Evolutionary conservation across 768 basidiomycete species (phyloP).

Genomic region (Chalciporus sphaerocephalus): DNA sequence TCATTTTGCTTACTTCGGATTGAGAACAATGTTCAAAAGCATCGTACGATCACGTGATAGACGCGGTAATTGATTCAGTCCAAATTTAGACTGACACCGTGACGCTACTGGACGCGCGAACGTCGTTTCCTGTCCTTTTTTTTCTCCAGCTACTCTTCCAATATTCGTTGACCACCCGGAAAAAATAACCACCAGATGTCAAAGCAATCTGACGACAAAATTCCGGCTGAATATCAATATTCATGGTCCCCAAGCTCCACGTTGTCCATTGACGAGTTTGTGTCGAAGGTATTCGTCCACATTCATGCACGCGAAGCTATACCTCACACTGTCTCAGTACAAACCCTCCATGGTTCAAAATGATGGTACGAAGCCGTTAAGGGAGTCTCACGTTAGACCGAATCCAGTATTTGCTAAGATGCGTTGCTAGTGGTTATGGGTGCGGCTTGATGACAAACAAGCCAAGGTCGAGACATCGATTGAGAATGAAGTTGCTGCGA

Average conservation of each 20-base stretch:
- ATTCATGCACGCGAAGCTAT: neutral
- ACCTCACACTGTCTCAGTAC: constrained; percentile 40
- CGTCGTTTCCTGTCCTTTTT: no score
- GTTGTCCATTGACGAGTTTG: constrained; percentile 46
- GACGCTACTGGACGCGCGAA: no score
- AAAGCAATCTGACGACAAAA: constrained; percentile 35
- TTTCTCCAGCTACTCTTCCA: neutral
- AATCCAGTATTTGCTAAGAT: neutral
- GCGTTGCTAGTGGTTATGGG: constrained; percentile 63
- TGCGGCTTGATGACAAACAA: constrained; percentile 21
- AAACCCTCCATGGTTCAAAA: constrained; percentile 76
- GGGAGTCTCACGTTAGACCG: constrained; percentile 18
- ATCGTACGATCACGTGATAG: constrained; percentile 12
- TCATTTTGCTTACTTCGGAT: no score
- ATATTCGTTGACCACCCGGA: no score
- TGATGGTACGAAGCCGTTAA: constrained; percentile 70
- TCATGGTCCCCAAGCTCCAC: constrained; percentile 45
- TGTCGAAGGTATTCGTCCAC: constrained; percentile 43
- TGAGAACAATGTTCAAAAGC: no score
- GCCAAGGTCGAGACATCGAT: neutral
- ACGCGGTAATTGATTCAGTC: neutral
- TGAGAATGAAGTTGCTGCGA: constrained; percentile 29
- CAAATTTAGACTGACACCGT: neutral
- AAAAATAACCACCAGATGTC: constrained; percentile 9
- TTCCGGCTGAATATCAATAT: constrained; percentile 45